phyloP scores from a whole-genome alignment of 805 yeast genomes.

The Wickerhamomyces kurtzmanii region DNA sequence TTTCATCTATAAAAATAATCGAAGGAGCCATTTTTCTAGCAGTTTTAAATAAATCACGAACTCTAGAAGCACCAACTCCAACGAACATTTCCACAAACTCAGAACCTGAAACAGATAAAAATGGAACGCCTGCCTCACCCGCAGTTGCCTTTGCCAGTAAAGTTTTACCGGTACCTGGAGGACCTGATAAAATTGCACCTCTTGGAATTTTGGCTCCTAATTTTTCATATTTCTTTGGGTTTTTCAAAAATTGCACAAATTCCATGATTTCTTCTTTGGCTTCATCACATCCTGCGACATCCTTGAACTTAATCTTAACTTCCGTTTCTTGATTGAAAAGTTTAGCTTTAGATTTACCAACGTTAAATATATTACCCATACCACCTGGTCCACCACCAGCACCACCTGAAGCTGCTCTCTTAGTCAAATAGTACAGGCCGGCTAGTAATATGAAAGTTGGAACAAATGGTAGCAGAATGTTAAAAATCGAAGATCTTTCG shows the following conservation, averaged over 20 bases:
- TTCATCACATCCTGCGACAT: slow-evolving; percentile 93
- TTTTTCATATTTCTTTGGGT: slow-evolving; percentile 76
- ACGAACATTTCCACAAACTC: slow-evolving; percentile 97
- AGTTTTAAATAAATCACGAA: slow-evolving; percentile 82
- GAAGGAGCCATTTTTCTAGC: slow-evolving; percentile 89
- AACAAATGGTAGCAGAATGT: slow-evolving; percentile 56
- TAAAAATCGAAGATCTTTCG: slow-evolving; percentile 56
- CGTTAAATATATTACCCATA: slow-evolving; percentile 60
- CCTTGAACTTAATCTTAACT: slow-evolving; percentile 72
- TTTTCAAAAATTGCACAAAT: slow-evolving; percentile 80
- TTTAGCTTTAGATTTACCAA: slow-evolving; percentile 74
- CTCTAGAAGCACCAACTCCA: slow-evolving; percentile 94
- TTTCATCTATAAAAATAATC: slow-evolving; percentile 87
- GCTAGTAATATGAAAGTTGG: slow-evolving; percentile 80
- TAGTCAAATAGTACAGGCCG: slow-evolving; percentile 41
- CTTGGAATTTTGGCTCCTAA: slow-evolving; percentile 93
- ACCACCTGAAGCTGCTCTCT: slow-evolving; percentile 29
- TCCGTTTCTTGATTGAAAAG: slow-evolving; percentile 76
- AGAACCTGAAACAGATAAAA: slow-evolving; percentile 84
- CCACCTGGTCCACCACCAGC: slow-evolving; percentile 43
- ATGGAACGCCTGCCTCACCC: slow-evolving; percentile 94
- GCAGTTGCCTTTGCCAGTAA: slow-evolving; percentile 91
- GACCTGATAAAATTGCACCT: slow-evolving; percentile 91
- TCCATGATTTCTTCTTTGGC: slow-evolving; percentile 95
- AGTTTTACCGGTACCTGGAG: slow-evolving; percentile 97